Conservation (phyloP, 1,139 yeast genomes). For the Eremothecium coryli region DNA sequence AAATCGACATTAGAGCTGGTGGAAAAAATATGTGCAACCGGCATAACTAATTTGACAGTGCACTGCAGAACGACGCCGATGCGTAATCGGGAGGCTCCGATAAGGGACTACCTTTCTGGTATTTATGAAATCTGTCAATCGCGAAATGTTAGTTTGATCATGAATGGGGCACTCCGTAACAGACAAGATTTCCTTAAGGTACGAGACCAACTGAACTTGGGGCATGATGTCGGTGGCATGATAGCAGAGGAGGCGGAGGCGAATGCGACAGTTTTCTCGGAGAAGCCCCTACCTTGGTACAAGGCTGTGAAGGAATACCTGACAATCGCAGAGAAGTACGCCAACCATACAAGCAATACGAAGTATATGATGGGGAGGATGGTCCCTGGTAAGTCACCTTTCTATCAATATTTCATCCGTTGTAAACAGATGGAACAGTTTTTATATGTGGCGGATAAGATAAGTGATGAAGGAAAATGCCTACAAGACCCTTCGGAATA, state of each 20-base stretch:
- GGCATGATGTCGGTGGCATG: constrained; percentile 70
- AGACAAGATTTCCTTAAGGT: constrained; percentile 47
- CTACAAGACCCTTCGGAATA: constrained; percentile 18
- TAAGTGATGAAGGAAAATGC: constrained; percentile 16
- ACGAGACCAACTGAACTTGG: constrained; percentile 40
- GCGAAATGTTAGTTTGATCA: constrained; percentile 60
- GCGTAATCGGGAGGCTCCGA: constrained; percentile 81
- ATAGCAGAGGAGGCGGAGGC: constrained; percentile 85
- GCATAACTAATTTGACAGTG: constrained; percentile 73
- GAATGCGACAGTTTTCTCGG: constrained; percentile 68
- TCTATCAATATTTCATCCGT: constrained; percentile 49
- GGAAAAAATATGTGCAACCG: constrained; percentile 59
- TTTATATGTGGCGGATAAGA: constrained; percentile 18
- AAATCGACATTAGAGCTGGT: constrained; percentile 58
- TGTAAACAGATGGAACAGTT: constrained; percentile 51
- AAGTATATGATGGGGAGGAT: constrained; percentile 73
- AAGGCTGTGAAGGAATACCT: constrained; percentile 48
- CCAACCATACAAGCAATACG: constrained; percentile 60
- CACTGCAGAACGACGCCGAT: constrained; percentile 86
- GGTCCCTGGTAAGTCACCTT: constrained; percentile 66
- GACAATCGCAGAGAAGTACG: constrained; percentile 43
- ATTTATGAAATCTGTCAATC: constrained; percentile 54
- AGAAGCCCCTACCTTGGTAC: constrained; percentile 46
- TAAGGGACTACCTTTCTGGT: constrained; percentile 52
- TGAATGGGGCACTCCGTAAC: constrained; percentile 68